Conservation (phyloP, 2,329 filamentous ascomycete genomes). For the Penicillium psychrosexuale region DNA sequence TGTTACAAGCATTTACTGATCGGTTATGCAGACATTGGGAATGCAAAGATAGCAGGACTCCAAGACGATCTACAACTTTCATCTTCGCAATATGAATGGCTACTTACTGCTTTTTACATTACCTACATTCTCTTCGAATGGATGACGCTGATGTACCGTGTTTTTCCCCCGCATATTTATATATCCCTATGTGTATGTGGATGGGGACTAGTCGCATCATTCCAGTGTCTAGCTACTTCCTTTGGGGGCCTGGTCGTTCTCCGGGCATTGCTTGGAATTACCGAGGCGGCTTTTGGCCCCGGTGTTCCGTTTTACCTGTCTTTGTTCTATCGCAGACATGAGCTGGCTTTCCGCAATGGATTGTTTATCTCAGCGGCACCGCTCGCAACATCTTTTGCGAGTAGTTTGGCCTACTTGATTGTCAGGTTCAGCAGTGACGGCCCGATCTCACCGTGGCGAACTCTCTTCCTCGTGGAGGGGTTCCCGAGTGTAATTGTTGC, state of each 20-base stretch:
- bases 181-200: constrained; percentile 61
- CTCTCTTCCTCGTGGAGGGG: constrained; percentile 79
- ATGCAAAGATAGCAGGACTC: constrained; percentile 61
- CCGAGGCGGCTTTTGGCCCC: constrained; percentile 61
- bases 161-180: constrained; percentile 61
- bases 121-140: constrained; percentile 64
- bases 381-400: constrained; percentile 65
- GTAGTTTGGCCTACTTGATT: constrained; percentile 72
- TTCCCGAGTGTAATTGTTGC: constrained; percentile 77
- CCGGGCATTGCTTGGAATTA: constrained; percentile 50
- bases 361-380: constrained; percentile 76
- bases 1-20: constrained; percentile 10
- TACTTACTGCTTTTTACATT: constrained; percentile 62
- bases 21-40: constrained; percentile 52
- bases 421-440: constrained; percentile 62
- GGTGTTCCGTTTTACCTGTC: constrained; percentile 64
- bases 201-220: constrained; percentile 75
- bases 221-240: constrained; percentile 66
- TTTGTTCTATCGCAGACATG: constrained; percentile 62
- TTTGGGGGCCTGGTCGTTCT: constrained; percentile 55
- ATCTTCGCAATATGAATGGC: constrained; percentile 58
- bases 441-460: constrained; percentile 78
- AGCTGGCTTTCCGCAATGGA: constrained; percentile 80
- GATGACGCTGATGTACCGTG: constrained; percentile 62
- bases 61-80: constrained; percentile 53